phyloP scores from a whole-genome alignment of 768 basidiomycete genomes.

The Tulasnella sp. region DNA sequence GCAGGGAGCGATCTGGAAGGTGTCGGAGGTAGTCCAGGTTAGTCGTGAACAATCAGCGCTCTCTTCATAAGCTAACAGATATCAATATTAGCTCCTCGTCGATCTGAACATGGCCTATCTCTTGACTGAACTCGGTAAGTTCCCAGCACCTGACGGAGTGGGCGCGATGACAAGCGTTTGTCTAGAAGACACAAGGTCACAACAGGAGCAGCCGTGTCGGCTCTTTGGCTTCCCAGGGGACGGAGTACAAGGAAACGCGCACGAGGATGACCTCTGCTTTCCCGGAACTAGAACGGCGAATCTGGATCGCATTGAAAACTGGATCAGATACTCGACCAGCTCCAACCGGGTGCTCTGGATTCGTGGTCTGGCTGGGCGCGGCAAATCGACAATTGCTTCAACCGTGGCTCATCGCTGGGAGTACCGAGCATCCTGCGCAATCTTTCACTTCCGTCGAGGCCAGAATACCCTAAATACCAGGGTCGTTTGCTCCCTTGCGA shows the following conservation, averaged over 20 bases:
- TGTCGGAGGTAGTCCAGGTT: neutral
- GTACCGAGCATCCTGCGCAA: neutral
- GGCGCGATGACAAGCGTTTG: neutral
- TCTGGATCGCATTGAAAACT: neutral
- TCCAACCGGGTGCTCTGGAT: neutral
- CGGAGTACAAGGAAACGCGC: neutral
- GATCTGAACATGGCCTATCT: neutral
- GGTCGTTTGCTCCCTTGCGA: neutral
- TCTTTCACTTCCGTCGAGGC: neutral
- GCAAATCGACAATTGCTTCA: neutral
- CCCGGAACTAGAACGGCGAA: neutral
- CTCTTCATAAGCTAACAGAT: neutral
- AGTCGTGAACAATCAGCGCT: neutral
- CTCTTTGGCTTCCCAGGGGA: neutral
- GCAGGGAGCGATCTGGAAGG: neutral
- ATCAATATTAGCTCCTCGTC: neutral
- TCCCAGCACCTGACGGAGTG: neutral
- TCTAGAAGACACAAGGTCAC: neutral
- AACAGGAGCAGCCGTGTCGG: neutral
- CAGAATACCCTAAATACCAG: neutral
- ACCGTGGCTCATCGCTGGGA: neutral
- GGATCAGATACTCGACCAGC: neutral
- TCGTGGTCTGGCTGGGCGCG: neutral
- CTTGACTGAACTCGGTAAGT: neutral
- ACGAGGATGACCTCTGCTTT: neutral